Conservation (phyloP, 768 basidiomycete genomes). For the Lactarius hatsudake region DNA sequence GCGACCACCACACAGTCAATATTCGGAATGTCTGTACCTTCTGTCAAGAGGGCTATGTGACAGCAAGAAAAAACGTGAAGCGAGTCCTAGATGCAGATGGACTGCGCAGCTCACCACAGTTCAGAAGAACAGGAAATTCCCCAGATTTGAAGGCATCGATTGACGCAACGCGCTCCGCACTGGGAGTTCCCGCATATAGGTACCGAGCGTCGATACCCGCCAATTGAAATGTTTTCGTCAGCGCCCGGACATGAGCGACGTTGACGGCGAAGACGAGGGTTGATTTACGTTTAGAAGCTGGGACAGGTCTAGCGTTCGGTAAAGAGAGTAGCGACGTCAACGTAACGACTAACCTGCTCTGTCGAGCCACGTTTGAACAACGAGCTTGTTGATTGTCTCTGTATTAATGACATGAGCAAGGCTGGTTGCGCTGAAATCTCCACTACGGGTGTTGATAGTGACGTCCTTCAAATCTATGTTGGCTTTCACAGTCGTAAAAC, state of each 20-base stretch:
- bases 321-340: background rate
- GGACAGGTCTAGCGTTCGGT: conserved; percentile 30
- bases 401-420: conserved; percentile 84
- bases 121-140: conserved; percentile 80
- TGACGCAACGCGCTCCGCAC: conserved; percentile 58
- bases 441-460: conserved; percentile 59
- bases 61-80: background rate
- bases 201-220: conserved; percentile 85
- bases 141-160: conserved; percentile 67
- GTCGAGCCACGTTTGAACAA: conserved; percentile 84
- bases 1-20: conserved; percentile 90
- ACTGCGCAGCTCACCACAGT: conserved; percentile 62
- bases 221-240: conserved; percentile 69
- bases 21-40: conserved; percentile 93
- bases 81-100: background rate
- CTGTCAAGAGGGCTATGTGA: conserved; percentile 74
- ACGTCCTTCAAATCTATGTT: conserved; percentile 68
- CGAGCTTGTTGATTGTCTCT: conserved; percentile 66
- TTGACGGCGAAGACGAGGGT: conserved; percentile 93
- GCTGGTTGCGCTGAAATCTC: conserved; percentile 79
- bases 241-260: conserved; percentile 69
- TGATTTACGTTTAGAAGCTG: conserved; percentile 60
- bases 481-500: conserved; percentile 79
- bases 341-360: conserved; percentile 57
- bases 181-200: conserved; percentile 66